Conservation (phyloP, 1,284 basidiomycete genomes). For the Puccinia triticina region DNA sequence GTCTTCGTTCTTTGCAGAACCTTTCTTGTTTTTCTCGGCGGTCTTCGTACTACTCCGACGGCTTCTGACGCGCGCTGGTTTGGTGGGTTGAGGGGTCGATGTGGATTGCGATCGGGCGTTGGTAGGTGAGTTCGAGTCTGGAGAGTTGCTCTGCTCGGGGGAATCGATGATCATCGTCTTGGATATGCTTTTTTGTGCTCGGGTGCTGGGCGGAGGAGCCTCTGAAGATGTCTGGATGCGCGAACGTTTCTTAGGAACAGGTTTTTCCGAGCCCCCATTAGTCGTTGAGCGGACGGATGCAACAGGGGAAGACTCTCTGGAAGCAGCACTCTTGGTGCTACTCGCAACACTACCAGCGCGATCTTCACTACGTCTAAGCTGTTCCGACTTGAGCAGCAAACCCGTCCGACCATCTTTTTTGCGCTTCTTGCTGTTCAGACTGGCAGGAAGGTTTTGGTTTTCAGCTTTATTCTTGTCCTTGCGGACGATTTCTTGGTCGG, state of each 20-base stretch:
- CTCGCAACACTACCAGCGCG: constrained; percentile 31
- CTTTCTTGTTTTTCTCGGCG: constrained; percentile 18
- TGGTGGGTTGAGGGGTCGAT: constrained; percentile 18
- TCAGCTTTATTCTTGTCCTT: constrained; percentile 41
- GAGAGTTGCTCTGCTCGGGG: constrained; percentile 16
- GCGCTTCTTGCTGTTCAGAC: constrained; percentile 23
- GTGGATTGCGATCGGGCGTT: constrained; percentile 14
- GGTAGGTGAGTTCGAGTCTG: constrained; percentile 33
- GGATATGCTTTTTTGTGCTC: constrained; percentile 34
- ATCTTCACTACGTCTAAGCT: constrained; percentile 13
- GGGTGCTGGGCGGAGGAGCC: constrained; percentile 30
- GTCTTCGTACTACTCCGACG: constrained; percentile 28
- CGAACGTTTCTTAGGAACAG: constrained; percentile 19
- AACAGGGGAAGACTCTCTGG: constrained; percentile 50
- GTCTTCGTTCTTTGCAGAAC: constrained; percentile 8
- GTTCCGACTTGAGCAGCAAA: constrained; percentile 23
- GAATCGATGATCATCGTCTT: constrained; percentile 11
- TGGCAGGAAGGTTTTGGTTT: constrained; percentile 5
- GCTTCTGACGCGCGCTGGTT: constrained; percentile 29
- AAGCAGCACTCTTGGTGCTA: constrained; percentile 33
- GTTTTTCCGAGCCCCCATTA: constrained; percentile 37
- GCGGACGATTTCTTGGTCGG: constrained; percentile 33
- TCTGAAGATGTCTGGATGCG: constrained; percentile 19
- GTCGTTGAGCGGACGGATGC: constrained; percentile 32
- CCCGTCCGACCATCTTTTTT: constrained; percentile 31